phyloP scores from a whole-genome alignment of 805 yeast species.

The Metschnikowia lachancei region DNA sequence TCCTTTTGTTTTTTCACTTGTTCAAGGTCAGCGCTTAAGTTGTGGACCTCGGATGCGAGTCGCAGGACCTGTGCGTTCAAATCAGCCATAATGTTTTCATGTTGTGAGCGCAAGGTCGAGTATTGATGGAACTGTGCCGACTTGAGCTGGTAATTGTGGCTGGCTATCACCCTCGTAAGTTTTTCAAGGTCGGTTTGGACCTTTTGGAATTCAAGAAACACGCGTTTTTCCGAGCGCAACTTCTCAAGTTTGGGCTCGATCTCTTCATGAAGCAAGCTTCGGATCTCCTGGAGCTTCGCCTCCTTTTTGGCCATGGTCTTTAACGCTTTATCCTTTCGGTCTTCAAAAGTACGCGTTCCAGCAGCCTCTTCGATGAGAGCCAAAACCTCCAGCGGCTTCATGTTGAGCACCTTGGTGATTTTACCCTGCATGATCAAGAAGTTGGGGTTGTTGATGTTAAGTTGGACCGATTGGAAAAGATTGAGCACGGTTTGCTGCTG shows the following conservation, averaged over 20 bases:
- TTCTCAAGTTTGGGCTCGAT: constrained; percentile 89
- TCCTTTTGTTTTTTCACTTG: constrained; percentile 52
- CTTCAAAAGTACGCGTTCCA: constrained; percentile 94
- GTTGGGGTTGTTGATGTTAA: constrained; percentile 95
- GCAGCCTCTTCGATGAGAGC: constrained; percentile 97
- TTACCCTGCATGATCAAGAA: constrained; percentile 98
- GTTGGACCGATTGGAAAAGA: constrained; percentile 89
- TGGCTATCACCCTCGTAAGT: constrained; percentile 66
- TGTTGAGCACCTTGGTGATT: constrained; percentile 93
- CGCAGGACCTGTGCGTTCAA: constrained; percentile 46
- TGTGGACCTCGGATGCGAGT: constrained; percentile 52
- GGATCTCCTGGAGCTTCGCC: constrained; percentile 74
- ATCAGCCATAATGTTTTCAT: constrained; percentile 39
- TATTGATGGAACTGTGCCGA: constrained; percentile 43
- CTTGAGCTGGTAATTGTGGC: constrained; percentile 61
- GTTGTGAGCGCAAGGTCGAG: constrained; percentile 41
- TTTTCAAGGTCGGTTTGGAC: constrained; percentile 78
- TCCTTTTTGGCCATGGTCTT: constrained; percentile 91
- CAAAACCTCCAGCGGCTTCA: constrained; percentile 89
- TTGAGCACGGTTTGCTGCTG: constrained; percentile 90
- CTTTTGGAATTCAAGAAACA: constrained; percentile 82
- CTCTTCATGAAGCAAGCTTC: constrained; percentile 72
- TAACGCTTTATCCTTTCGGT: constrained; percentile 86
- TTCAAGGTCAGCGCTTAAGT: constrained; percentile 59
- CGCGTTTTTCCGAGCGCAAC: constrained; percentile 75